A percentile compares a stretch with the other conserved stretches of the same genome.
phyloP scores from a whole-genome alignment of 306 rosid genomes.

The Ziziphus jujuba region DNA sequence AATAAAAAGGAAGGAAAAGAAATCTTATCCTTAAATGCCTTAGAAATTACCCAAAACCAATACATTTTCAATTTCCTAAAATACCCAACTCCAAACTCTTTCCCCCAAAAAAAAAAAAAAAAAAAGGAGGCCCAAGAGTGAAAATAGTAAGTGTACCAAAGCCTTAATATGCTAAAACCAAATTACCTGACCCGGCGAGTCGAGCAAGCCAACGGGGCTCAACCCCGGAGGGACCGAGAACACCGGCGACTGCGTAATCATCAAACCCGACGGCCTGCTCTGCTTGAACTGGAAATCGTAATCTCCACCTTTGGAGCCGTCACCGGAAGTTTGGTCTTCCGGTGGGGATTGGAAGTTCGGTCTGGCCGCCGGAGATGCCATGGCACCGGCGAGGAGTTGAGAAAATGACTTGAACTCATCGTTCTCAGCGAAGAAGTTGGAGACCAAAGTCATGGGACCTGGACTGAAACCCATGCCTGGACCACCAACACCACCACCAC shows the following conservation, averaged over 20 bases:
- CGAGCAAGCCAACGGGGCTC: conserved; percentile 31
- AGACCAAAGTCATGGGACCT: conserved; percentile 80
- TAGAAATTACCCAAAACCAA: neutral
- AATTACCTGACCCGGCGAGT: conserved; percentile 59
- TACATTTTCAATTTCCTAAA: neutral
- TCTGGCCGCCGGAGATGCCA: conserved; percentile 50
- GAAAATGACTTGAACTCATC: conserved; percentile 73
- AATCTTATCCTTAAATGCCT: neutral
- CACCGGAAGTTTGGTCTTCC: conserved; percentile 25
- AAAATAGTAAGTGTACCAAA: neutral
- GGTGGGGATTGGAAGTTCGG: conserved; percentile 1
- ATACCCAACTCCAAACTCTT: neutral
- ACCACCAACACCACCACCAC: conserved; percentile 19
- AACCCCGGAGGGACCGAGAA: conserved; percentile 30
- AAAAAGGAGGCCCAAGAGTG: neutral
- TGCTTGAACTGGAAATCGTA: conserved; percentile 31
- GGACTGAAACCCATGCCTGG: conserved; percentile 60
- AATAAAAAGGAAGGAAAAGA: neutral
- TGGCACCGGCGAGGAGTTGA: conserved; percentile 81
- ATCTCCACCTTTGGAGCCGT: neutral
- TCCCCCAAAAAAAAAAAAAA: too few species aligned
- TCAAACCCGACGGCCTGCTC: conserved; percentile 21
- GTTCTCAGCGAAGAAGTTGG: conserved; percentile 55
- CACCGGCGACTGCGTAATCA: conserved; percentile 28
- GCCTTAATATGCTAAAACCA: neutral